A percentile compares a stretch with the other conserved stretches of the same genome.
phyloP scores from a whole-genome alignment of 768 basidiomycete species.

The Phanerochaete carnosa region DNA sequence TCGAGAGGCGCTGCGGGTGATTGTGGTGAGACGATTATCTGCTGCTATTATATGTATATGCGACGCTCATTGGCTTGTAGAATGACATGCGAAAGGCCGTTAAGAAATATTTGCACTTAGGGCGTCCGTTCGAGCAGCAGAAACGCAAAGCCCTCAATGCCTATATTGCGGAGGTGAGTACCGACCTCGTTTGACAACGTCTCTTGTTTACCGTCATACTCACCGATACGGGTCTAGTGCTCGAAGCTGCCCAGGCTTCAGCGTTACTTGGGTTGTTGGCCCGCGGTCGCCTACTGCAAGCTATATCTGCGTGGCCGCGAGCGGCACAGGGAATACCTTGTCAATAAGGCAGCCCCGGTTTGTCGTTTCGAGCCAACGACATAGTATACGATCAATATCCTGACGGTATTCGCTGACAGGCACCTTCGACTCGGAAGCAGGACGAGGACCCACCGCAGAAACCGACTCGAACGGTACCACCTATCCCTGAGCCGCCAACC shows the following conservation, averaged over 20 bases:
- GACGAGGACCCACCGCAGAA: no score
- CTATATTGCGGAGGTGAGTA: constrained; percentile 4
- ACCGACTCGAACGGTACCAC: no score
- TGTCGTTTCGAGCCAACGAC: no score
- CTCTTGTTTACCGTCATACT: neutral
- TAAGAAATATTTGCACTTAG: neutral
- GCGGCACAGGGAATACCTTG: no score
- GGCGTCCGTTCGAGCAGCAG: neutral
- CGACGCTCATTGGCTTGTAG: neutral
- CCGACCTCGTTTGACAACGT: neutral
- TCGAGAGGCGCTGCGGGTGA: neutral
- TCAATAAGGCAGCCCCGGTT: no score
- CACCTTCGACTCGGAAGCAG: no score
- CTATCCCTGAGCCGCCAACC: no score
- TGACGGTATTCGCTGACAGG: no score
- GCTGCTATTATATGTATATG: neutral
- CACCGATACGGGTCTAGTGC: neutral
- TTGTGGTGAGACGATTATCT: neutral
- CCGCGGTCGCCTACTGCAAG: constrained; percentile 3
- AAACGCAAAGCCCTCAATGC: neutral
- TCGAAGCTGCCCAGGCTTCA: neutral
- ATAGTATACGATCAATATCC: no score
- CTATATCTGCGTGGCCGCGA: neutral
- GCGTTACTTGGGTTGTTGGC: constrained; percentile 2
- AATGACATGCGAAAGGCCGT: neutral